Evolutionary conservation across 371 early-diverging fungal species (phyloP), one percentile per base, ranked within the genome.

Genomic region (Mucor ambiguus): DNA sequence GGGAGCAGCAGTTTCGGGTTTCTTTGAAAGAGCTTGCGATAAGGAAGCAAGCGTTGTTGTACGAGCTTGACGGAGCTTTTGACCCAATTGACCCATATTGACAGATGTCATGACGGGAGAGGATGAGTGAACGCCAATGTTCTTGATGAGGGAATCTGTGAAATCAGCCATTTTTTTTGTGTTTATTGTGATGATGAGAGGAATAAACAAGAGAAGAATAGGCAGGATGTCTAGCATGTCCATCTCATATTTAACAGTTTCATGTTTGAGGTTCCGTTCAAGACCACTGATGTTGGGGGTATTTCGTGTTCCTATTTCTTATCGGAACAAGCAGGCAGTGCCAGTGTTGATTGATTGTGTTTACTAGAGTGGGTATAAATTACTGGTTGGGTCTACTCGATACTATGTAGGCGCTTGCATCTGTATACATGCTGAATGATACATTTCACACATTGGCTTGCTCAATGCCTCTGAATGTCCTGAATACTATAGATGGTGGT

Each of bases 81-180:
- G 59, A 12, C 65, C 65, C 44, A 65, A 65, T 37, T 65, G 46
- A 4, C 59, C 52, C 59, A 65, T 64, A 35, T 58, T 58, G 22
- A 64, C 22, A 22, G 59, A 37, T 18, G 65, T 38, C 59, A 48
- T 65, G 14, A 35, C 38, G 8, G 65, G 59, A 14, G 54, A 55
- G 5, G 65, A 43, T 46, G 65, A 58, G 20, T 65, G 59, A 6
- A 12, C 59, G 48, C 59, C 65, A 35, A 65, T 58, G 37, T 65
- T 65, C 37, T 58, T 65, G 26, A 65, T 65, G n/a, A 65, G 59
- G 20, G 65, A 48, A 29, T 65, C 65, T 65, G 58, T 65, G 33
- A 65, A 65, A 29, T 65, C 58, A 58, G 65, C 12, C 65, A 64
- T 64, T n/a, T 28, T 54, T n/a, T 37, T 9, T 63, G 22, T 35